Evolutionary conservation across 2,329 filamentous ascomycete genomes (phyloP), one percentile per base, ranked within the genome.

Genomic region (Aspergillus viridinutans): DNA sequence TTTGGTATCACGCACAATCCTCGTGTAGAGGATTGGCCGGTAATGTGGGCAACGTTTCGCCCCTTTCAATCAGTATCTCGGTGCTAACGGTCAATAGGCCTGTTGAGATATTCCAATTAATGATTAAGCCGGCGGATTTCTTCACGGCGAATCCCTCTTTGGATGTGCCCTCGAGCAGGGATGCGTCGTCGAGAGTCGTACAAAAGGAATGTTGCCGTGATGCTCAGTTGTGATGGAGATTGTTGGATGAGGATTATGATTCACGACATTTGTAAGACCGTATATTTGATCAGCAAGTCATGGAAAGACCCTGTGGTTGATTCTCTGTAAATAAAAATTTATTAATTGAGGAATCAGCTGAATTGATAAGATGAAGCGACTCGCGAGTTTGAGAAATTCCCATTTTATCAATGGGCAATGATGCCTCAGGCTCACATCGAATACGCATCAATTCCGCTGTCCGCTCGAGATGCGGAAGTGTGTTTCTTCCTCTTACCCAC

Each of bases 61-160:
- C 25, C n/a, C 28, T 42, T 32, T 40, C 29, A 5, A 20, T 45
- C 3, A 2, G 12, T 47, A 14, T 4, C 8, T 54, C 32, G 4
- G 49, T 52, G 35, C 59, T 66, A 54, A 65, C 50, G 23, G 10
- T 3, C 1, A 35, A 20, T 49, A 72, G 70, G 70, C 72, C 72
- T 0, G 71, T 73, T 1, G 72, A 74, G 49, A 72, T 67, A 5
- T 73, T 71, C 63, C 72, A 74, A 54, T 63, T 74, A 26, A 74
- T 72, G 67, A 71, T 82, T 53, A 75, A 78, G 43, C 81, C 81
- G 0, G 72, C 76, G 9, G 80, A 84, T 61, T 83, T 84, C 73
- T 84, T 83, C 60, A 75, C 74, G 1, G 73, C 69, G 29, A 84
- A 83, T 52, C 81, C 81, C 0, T 76, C 78, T 4, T 75, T 83